Evolutionary conservation across 78 protist genomes (phyloP), one percentile per base, ranked within the genome.

Genomic region (Diacronema lutheri): DNA sequence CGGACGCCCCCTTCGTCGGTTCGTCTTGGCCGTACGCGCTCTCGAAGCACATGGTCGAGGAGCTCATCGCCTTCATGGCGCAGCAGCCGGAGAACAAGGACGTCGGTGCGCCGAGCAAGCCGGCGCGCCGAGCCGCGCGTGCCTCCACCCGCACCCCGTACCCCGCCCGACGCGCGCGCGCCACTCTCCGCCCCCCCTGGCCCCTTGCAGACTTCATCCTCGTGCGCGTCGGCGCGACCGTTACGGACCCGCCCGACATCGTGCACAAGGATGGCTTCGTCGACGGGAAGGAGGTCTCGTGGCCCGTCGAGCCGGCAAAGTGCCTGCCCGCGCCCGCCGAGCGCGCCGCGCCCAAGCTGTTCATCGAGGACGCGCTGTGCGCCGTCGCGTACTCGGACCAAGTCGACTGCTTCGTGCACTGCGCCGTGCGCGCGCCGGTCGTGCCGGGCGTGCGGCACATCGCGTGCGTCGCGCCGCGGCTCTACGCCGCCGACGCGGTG

Each of bases 11-110:
- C 40, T 73, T n/a, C 23, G 81, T 38, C 26, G 81, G 81, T 13
- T 57, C 55, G 19, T 40, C 56, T 13, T 73, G 81, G 81, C 38
- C 81, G 37, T 73, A 73, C 37, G 81, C 81, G 26, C 44, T 46
- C 81, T 73, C 81, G 62, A 73, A 73, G 81, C 7, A 44, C 61
- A n/a, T 33, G 25, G 81, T 73, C 44, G 81, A 73, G 61, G 25
- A 73, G 33, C 31, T 46, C 25, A 0, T 73, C 37, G 37, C 10
- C 38, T n/a, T 46, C 62, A 73, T 73, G 81, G 33, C 62, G 19
- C 29, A 23, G 29, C 37, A 44, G 62, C 21, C 6, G 20, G 33
- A 25, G 37, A 14, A n/a, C 19, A 4, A 46, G 40, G 81, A 73
- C 61, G 37, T 73, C 35, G n/a, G n/a, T n/a, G n/a, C n/a, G n/a